Evolutionary conservation across 2,329 filamentous ascomycete species (phyloP), one percentile per base, ranked within the genome.

Genomic region (Trichoderma gracile): DNA sequence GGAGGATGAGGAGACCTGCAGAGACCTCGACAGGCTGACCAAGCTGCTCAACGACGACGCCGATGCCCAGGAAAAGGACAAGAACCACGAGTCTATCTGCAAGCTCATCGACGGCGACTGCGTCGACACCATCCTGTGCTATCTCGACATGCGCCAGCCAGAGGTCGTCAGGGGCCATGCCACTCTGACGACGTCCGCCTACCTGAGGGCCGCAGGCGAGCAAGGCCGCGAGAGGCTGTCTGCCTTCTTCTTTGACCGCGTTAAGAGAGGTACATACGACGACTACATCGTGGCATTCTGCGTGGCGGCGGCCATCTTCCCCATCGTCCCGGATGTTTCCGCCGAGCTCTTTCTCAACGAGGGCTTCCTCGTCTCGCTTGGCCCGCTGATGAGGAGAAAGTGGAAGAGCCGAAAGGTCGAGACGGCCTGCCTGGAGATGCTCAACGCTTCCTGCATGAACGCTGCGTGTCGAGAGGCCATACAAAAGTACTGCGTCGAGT

Each of bases 201-300:
- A 95, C 72, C 84, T 97, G 67, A 90, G 94, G 74, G 87, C 89
- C 30, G 87, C 90, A 3, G 86, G 87, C 60, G 86, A 93, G 14
- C 83, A 85, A 7, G 92, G 92, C 3, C 83, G 87, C 68, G 82
- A 86, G 68, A 84, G 88, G 68, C 85, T 97, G 56, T 85, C 86
- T 5, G 84, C 84, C 5, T 94, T 95, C 74, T 90, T 97, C 74
- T 88, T 88, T 61, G 81, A 85, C 17, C 87, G 89, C 60, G 82
- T 96, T 17, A 79, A 84, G 69, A 87, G 89, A 68, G 88, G 88
- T 59, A 94, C 90, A 25, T 91, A 93, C 68, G 93, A 97, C 71
- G 92, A 96, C 76, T 86, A 96, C 69, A 92, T 97, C 62, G 83
- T 95, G 56, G 93, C 93, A 6, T 98, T 97, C 75, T 98, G 93